phyloP scores from a whole-genome alignment of 2,329 filamentous ascomycete species.

The Ascochyta clinopodiicola region DNA sequence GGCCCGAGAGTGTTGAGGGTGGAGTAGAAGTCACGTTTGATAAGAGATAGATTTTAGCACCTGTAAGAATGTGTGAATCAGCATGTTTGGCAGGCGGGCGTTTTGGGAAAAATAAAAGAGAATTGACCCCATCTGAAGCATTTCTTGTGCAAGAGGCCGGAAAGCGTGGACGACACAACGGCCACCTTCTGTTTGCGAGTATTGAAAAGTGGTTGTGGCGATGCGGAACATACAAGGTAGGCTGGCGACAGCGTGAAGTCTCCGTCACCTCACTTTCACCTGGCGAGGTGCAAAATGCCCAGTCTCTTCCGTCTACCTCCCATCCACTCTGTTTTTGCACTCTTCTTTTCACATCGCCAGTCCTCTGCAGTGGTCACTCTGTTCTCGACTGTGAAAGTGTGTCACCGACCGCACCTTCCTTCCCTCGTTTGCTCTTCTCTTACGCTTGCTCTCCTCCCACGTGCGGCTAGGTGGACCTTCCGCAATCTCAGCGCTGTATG shows the following conservation, averaged over 20 bases:
- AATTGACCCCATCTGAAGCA: conserved; percentile 3
- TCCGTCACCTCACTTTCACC: conserved; percentile 8
- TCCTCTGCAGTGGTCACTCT: not conserved
- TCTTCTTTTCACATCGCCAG: not conserved
- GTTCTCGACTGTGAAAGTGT: not conserved
- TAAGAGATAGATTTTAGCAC: conserved; percentile 30
- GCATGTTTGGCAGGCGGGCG: conserved; percentile 31
- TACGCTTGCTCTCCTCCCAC: not conserved
- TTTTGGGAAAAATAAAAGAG: conserved; percentile 41
- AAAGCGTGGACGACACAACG: not conserved
- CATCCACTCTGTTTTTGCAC: not conserved
- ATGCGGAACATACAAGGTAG: not conserved
- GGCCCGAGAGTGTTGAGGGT: conserved; percentile 75
- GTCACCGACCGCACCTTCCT: conserved; percentile 1
- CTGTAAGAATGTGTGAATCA: conserved; percentile 38
- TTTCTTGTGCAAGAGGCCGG: not conserved
- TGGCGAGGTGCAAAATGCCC: not conserved
- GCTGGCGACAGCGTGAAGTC: not conserved
- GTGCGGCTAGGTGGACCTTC: conserved; percentile 18
- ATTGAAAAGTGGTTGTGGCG: too few relatives aligned
- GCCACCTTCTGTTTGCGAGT: too few relatives aligned
- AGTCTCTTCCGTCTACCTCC: not conserved
- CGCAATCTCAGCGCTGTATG: conserved; percentile 7
- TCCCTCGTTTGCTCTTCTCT: not conserved
- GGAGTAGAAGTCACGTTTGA: conserved; percentile 60